Conservation (phyloP, 2,329 filamentous ascomycete genomes). For the Bretziella fagacearum region DNA sequence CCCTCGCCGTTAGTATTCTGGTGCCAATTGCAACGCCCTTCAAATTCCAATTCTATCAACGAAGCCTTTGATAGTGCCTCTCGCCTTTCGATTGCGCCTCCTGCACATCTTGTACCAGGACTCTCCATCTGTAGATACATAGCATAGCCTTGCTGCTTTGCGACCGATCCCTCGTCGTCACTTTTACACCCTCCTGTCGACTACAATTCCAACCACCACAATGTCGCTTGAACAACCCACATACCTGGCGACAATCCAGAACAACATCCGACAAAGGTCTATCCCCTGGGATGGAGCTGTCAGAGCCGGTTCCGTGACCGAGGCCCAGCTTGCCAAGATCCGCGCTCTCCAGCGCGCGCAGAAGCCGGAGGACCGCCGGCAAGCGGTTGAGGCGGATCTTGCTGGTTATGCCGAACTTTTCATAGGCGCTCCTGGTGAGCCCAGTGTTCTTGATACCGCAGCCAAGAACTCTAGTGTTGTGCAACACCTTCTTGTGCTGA, state of each 20-base stretch:
- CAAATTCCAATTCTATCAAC: not conserved
- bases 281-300: constrained; percentile 98
- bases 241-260: constrained; percentile 72
- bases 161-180: not conserved
- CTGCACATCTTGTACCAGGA: constrained; percentile 1
- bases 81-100: not conserved
- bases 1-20: too few relatives aligned
- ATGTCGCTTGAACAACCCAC: constrained; percentile 91
- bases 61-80: too few relatives aligned
- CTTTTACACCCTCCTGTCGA: not conserved
- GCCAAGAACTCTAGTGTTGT: constrained; percentile 77
- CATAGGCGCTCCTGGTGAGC: constrained; percentile 53
- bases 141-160: constrained; percentile 9
- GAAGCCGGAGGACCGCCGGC: constrained; percentile 64
- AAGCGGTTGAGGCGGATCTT: constrained; percentile 64
- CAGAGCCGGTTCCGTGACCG: constrained; percentile 80
- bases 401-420: constrained; percentile 67
- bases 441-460: constrained; percentile 65
- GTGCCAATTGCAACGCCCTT: too few relatives aligned
- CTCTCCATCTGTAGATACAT: not conserved
- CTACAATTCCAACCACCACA: not conserved
- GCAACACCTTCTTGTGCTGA: constrained; percentile 83
- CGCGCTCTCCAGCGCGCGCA: constrained; percentile 92
- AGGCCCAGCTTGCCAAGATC: constrained; percentile 87
- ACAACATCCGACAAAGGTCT: constrained; percentile 88